Conservation (phyloP, 78 protist genomes). For the Dictyostelium firmibasis region DNA sequence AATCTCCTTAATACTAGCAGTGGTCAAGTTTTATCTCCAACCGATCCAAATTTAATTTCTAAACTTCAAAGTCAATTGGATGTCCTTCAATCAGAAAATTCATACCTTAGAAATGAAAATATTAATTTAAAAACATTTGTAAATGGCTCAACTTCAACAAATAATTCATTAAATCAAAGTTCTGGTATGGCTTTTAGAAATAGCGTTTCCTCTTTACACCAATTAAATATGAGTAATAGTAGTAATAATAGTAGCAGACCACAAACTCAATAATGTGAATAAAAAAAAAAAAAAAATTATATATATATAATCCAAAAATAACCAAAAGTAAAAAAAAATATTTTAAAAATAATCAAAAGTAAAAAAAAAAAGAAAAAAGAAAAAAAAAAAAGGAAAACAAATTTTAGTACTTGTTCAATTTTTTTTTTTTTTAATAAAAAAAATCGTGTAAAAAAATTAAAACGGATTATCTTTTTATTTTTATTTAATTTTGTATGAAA, state of each 20-base stretch:
- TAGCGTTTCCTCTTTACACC: not conserved
- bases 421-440: too few relatives aligned
- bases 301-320: not conserved
- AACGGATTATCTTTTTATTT: too few relatives aligned
- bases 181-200: constrained; percentile 44
- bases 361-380: not conserved
- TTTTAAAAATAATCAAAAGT: too few relatives aligned
- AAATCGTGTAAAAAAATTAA: not conserved
- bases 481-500: too few relatives aligned
- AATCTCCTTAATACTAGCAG: not conserved
- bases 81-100: constrained; percentile 46
- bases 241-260: constrained; percentile 6
- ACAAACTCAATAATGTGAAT: not conserved
- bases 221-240: constrained; percentile 1
- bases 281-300: not conserved
- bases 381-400: not conserved
- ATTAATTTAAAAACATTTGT: constrained; percentile 31
- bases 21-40: not conserved
- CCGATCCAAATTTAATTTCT: not conserved
- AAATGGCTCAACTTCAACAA: not conserved
- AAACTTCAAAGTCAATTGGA: constrained; percentile 57
- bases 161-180: not conserved
- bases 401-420: not conserved
- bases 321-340: not conserved
- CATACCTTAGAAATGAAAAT: constrained; percentile 41